These are phyloP conservation scores for Sporodiniella umbellata DNA, from an alignment of 371 early-diverging fungal species.

Conservation along the genomic window DNA sequence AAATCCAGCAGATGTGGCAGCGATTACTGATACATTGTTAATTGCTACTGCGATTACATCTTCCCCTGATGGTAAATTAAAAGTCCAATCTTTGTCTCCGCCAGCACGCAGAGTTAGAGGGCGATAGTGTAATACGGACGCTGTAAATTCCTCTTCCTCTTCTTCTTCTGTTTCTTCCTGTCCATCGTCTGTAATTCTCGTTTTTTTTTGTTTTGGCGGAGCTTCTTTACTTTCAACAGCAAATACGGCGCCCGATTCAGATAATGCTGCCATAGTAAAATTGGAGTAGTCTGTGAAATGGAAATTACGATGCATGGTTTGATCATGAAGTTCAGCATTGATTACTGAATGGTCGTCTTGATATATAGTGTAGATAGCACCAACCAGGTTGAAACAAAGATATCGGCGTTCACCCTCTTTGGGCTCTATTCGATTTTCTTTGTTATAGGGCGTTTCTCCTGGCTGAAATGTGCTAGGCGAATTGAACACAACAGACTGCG, in stretches of 20 bases:
- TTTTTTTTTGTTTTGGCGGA: slow-evolving; percentile 1
- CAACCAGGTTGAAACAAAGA: slow-evolving; percentile 78
- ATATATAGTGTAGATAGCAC: slow-evolving; percentile 70
- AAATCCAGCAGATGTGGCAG: slow-evolving; percentile 70
- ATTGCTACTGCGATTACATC: slow-evolving; percentile 70
- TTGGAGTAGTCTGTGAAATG: slow-evolving; percentile 77
- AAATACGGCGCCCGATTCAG: slow-evolving; percentile 72
- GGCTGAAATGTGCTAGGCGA: slow-evolving; percentile 53
- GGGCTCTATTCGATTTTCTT: slow-evolving; percentile 33
- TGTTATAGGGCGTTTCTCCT: slow-evolving; percentile 45
- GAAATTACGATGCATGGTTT: slow-evolving; percentile 67
- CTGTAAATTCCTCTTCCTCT: slow-evolving; percentile 13
- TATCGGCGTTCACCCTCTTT: slow-evolving; percentile 62
- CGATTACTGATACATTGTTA: slow-evolving; percentile 65
- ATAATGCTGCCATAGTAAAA: slow-evolving; percentile 73
- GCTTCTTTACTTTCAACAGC: slow-evolving; percentile 53
- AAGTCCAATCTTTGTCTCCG: slow-evolving; percentile 76
- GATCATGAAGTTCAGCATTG: slow-evolving; percentile 87
- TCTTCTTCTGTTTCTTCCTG: slow-evolving; percentile 23
- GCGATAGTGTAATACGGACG: slow-evolving; percentile 57
- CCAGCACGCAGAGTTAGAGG: slow-evolving; percentile 20
- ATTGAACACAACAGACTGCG: slow-evolving; percentile 12
- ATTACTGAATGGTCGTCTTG: slow-evolving; percentile 70
- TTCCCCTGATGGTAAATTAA: slow-evolving; percentile 64
- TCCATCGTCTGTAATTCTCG: slow-evolving; percentile 12